These are phyloP conservation scores for Metarhizium guizhouense DNA, from an alignment of 2,329 filamentous ascomycete genomes.

Conservation along the genomic window DNA sequence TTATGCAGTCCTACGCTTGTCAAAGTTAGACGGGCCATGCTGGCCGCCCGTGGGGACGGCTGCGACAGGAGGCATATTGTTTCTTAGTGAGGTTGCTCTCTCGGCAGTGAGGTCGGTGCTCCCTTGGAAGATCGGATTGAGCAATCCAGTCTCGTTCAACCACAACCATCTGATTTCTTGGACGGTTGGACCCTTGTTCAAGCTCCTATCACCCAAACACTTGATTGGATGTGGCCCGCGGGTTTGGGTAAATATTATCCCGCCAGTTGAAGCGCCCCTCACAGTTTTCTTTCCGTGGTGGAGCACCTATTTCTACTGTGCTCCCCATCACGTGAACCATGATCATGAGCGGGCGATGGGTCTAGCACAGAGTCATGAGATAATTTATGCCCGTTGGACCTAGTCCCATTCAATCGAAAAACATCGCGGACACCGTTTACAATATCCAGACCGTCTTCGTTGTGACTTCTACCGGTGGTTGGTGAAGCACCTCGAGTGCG, in stretches of 20 bases:
- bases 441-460: not conserved
- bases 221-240: conserved; percentile 16
- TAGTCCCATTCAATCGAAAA: not conserved
- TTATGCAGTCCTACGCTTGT: conserved; percentile 37
- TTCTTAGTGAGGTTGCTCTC: not conserved
- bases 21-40: conserved; percentile 41
- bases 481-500: not conserved
- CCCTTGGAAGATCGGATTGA: not conserved
- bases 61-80: conserved; percentile 33
- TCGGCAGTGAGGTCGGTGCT: not conserved
- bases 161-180: not conserved
- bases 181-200: not conserved
- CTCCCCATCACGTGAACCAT: conserved; percentile 24
- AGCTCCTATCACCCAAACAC: not conserved
- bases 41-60: conserved; percentile 28
- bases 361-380: conserved; percentile 3
- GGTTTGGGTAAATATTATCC: conserved; percentile 18
- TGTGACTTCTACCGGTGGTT: not conserved
- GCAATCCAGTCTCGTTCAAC: not conserved
- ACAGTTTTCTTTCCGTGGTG: conserved; percentile 15
- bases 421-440: not conserved
- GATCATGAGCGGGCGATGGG: conserved; percentile 20
- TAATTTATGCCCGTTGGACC: not conserved
- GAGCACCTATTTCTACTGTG: conserved; percentile 15
- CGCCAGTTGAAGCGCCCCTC: conserved; percentile 10